Percentiles rank a stretch among this genome's conserved stretches.
These are phyloP conservation scores for Thelephora ganbajun DNA, from an alignment of 768 basidiomycete genomes.

Conservation along the genomic window DNA sequence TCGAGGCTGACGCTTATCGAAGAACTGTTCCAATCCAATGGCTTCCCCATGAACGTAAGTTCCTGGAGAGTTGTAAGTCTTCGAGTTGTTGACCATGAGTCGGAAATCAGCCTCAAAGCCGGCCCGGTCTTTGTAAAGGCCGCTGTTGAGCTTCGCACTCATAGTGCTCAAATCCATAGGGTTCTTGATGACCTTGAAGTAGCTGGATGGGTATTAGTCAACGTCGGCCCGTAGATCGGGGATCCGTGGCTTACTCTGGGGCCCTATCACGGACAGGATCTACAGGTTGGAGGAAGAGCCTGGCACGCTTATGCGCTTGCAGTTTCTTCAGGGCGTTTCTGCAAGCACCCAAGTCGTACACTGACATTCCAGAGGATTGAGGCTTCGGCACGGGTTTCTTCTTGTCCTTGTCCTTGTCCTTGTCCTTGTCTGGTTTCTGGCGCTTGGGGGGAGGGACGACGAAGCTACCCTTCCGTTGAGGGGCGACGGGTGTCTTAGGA, in stretches of 20 bases:
- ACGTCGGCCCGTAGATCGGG: constrained; percentile 2
- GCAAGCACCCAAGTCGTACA: constrained; percentile 63
- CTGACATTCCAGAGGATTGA: constrained; percentile 61
- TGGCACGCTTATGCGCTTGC: constrained; percentile 55
- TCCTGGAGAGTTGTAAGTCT: constrained; percentile 64
- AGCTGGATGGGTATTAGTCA: constrained; percentile 31
- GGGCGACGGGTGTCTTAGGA: constrained; percentile 16
- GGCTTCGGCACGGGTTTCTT: constrained; percentile 41
- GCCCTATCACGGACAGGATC: constrained; percentile 90
- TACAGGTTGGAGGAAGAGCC: constrained; percentile 77
- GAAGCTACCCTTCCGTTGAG: background rate
- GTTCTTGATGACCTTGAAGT: constrained; percentile 78
- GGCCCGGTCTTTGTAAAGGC: constrained; percentile 74
- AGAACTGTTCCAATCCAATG: constrained; percentile 59
- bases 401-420: too few relatives aligned
- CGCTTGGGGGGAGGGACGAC: constrained; percentile 8
- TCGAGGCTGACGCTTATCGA: constrained; percentile 64
- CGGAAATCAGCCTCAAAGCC: constrained; percentile 79
- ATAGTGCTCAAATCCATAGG: constrained; percentile 95
- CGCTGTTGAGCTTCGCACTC: constrained; percentile 71
- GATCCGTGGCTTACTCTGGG: constrained; percentile 47
- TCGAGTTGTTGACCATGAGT: constrained; percentile 80
- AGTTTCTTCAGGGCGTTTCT: constrained; percentile 73
- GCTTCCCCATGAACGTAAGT: constrained; percentile 68
- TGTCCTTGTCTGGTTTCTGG: constrained; percentile 20